A percentile compares a stretch with the other conserved stretches of the same genome.
phyloP scores from a whole-genome alignment of 2,329 filamentous ascomycete species.

The Hypoxylon sp. region DNA sequence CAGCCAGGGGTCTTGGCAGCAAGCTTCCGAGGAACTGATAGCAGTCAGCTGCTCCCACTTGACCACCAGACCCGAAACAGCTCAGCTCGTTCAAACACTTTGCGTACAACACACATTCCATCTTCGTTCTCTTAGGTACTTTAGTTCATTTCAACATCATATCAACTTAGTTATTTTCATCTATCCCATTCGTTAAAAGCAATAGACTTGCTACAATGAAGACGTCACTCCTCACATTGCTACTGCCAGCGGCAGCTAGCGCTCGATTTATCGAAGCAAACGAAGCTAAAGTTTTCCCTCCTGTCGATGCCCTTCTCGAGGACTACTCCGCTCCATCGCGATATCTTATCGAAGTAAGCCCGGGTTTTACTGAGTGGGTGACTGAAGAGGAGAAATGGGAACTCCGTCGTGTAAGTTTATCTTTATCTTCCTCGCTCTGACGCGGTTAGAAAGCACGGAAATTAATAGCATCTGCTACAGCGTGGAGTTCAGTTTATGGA shows the following conservation, averaged over 20 bases:
- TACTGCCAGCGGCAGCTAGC: constrained; percentile 64
- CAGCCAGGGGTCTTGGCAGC: constrained; percentile 21
- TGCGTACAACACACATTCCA: constrained; percentile 12
- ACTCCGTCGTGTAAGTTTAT: constrained; percentile 73
- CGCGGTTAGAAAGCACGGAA: neutral
- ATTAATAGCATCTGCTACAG: constrained; percentile 59
- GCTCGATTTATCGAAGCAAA: constrained; percentile 68
- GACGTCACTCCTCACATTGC: constrained; percentile 64
- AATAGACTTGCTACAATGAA: constrained; percentile 48
- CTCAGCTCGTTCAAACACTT: too few relatives aligned
- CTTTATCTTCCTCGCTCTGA: constrained; percentile 3
- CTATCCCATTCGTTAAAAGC: neutral
- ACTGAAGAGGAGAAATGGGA: constrained; percentile 97
- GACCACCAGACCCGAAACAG: constrained; percentile 9
- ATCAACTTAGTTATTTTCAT: constrained; percentile 11
- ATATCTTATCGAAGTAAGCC: constrained; percentile 86
- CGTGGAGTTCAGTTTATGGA: constrained; percentile 92
- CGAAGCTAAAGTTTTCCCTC: constrained; percentile 64
- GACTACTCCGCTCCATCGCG: constrained; percentile 57
- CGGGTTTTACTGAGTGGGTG: constrained; percentile 85
- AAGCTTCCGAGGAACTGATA: constrained; percentile 2
- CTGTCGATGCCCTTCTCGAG: constrained; percentile 53
- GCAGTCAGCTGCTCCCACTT: constrained; percentile 29
- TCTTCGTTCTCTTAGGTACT: neutral
- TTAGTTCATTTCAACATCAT: constrained; percentile 2